Evolutionary conservation across 2,329 filamentous ascomycete species (phyloP), one percentile per base, ranked within the genome.

Genomic region (Aspergillus pseudoglaucus): DNA sequence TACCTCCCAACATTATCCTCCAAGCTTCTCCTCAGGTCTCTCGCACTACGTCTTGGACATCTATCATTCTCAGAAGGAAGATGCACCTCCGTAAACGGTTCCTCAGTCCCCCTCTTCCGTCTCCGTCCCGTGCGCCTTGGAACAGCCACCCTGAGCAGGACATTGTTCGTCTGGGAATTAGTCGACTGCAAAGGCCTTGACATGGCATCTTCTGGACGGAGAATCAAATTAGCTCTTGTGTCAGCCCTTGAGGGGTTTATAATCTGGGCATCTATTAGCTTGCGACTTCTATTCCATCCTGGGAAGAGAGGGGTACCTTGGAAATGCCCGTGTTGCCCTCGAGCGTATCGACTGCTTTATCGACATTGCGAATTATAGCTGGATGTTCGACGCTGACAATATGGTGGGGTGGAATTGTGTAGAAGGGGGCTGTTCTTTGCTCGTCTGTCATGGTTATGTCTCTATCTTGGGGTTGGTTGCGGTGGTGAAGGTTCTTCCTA

Each of bases 111-210:
- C 57, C 84, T 78, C 71, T 90, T 95, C 49, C 90, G 81, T 68
- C 87, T 95, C 51, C 89, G 81, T 3, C 90, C 90, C 2, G 90
- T 96, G 47, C 88, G 77, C 66, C 84, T 93, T 0, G 93, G 91
- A 1, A 97, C 82, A 0, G 85, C 90, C 47, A 98, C 78, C 64
- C 90, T 90, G 46, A 98, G 75, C 17, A 97, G 77, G 17, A 97
- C 73, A 61, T 96, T 95, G 62, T 90, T 88, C 8, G 88, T 87
- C 17, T 80, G 72, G 27, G 84, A 80, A 61, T 85, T 87, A 38
- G 84, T 83, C 6, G 91, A 95, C 56, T 85, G 75, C 51, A 95
- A 75, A 7, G 88, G 87, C 57, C 86, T 85, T 59, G 87, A 83
- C 59, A 88, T 82, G 2, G 85, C 84, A 65, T 94, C 89, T 54